Conservation (phyloP, 257 asterid species). For the Solanum gandarillasii region DNA sequence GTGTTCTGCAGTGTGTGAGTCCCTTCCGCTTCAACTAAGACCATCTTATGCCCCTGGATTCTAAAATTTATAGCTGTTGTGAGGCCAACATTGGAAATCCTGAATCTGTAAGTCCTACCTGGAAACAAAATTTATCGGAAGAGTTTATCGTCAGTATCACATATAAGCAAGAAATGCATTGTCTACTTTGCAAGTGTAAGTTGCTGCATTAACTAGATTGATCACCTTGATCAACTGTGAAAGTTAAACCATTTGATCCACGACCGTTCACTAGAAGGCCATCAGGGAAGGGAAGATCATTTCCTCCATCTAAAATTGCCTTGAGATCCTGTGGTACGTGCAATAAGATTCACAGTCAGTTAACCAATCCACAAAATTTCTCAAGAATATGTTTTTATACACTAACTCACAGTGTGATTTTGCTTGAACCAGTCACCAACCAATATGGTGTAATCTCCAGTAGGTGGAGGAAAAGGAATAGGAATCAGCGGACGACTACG, state of each 20-base stretch:
- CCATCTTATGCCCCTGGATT: slow-evolving; percentile 34
- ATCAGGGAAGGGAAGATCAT: slow-evolving; percentile 37
- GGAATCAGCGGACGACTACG: slow-evolving; percentile 33
- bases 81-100: slow-evolving; percentile 40
- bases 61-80: slow-evolving; percentile 30
- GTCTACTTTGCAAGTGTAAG: background rate
- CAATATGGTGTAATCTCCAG: slow-evolving; percentile 27
- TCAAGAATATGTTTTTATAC: background rate
- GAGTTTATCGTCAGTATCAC: background rate
- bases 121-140: background rate
- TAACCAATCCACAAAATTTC: background rate
- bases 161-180: background rate
- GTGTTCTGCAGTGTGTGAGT: slow-evolving; percentile 36
- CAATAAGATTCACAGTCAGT: background rate
- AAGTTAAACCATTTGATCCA: slow-evolving; percentile 20
- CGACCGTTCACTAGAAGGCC: slow-evolving; percentile 40
- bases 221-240: slow-evolving; percentile 35
- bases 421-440: slow-evolving; percentile 41
- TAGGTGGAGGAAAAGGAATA: slow-evolving; percentile 35
- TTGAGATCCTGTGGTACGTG: slow-evolving; percentile 16
- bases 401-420: slow-evolving; percentile 27
- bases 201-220: background rate
- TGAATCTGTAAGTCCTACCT: slow-evolving; percentile 38
- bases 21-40: slow-evolving; percentile 36
- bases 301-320: slow-evolving; percentile 29